phyloP scores from a whole-genome alignment of 1,139 yeast genomes.

The Komagataea norvegica region DNA sequence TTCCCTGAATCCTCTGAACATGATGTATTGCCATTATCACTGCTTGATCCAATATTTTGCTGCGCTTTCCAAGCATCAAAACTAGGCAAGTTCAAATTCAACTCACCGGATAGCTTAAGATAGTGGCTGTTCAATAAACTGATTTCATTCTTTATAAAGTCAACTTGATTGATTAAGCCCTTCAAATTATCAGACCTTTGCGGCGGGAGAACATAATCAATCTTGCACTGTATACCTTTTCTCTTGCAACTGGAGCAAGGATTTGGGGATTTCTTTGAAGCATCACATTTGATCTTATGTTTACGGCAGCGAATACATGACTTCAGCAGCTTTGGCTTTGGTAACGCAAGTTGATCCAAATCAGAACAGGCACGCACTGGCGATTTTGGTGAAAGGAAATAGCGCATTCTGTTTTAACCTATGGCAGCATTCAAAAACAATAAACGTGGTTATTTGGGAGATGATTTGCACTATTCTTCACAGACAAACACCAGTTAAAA shows the following conservation, averaged over 20 bases:
- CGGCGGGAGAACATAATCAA: constrained; percentile 44
- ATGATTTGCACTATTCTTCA: no score
- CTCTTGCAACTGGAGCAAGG: constrained; percentile 57
- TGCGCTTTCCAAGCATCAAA: constrained; percentile 19
- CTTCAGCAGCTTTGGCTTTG: constrained; percentile 42
- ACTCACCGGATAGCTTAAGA: constrained; percentile 7
- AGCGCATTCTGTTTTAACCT: neutral
- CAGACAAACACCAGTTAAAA: no score
- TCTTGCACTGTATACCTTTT: constrained; percentile 45
- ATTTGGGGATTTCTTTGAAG: constrained; percentile 43
- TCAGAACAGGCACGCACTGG: neutral
- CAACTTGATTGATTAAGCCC: constrained; percentile 20
- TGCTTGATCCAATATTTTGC: no score
- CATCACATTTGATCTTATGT: constrained; percentile 64
- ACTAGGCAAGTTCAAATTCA: constrained; percentile 16
- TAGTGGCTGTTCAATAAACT: constrained; percentile 14
- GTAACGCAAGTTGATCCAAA: constrained; percentile 18
- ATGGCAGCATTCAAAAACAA: no score
- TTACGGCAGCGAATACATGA: constrained; percentile 61
- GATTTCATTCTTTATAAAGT: constrained; percentile 14
- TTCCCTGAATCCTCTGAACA: neutral
- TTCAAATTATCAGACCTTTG: constrained; percentile 26
- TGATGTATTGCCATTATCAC: no score
- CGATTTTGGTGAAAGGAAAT: neutral
- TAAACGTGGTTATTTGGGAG: no score